A percentile compares a stretch with the other conserved stretches of the same genome.
Conservation (phyloP, 2,329 filamentous ascomycete genomes). For the Fusarium tuaranense region DNA sequence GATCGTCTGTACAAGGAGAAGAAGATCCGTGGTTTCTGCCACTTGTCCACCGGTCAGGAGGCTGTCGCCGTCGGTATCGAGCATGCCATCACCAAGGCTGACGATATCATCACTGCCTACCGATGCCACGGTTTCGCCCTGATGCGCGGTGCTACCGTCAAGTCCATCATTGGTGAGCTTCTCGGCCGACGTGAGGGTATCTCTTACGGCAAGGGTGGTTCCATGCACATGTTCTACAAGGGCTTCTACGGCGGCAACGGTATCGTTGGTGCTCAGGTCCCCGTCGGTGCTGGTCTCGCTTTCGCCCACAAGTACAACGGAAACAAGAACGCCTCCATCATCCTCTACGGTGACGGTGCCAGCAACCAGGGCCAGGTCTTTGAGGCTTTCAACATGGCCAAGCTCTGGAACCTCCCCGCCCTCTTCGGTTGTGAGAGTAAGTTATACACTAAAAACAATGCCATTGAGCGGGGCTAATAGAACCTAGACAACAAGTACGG, state of each 20-base stretch:
- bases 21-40: constrained; percentile 99
- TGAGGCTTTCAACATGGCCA: constrained; percentile 99
- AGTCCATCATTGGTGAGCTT: constrained; percentile 95
- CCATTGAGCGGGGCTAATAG: constrained; percentile 18
- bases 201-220: constrained; percentile 98
- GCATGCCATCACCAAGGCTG: constrained; percentile 89
- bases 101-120: constrained; percentile 98
- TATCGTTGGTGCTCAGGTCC: constrained; percentile 98
- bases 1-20: constrained; percentile 99
- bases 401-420: constrained; percentile 96
- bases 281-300: constrained; percentile 94
- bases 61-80: constrained; percentile 97
- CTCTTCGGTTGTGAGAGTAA: constrained; percentile 98
- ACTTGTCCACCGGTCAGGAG: constrained; percentile 97
- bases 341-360: constrained; percentile 97
- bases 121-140: constrained; percentile 98
- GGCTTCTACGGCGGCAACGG: constrained; percentile 99
- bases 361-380: constrained; percentile 99
- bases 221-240: constrained; percentile 99
- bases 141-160: constrained; percentile 92
- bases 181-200: constrained; percentile 96
- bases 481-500: constrained; percentile 97
- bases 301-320: constrained; percentile 96
- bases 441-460: constrained; percentile 53
- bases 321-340: constrained; percentile 86